Evolutionary conservation across 2,329 filamentous ascomycete genomes (phyloP), one percentile per base, ranked within the genome.

Genomic region (Plectosphaerella sp.): DNA sequence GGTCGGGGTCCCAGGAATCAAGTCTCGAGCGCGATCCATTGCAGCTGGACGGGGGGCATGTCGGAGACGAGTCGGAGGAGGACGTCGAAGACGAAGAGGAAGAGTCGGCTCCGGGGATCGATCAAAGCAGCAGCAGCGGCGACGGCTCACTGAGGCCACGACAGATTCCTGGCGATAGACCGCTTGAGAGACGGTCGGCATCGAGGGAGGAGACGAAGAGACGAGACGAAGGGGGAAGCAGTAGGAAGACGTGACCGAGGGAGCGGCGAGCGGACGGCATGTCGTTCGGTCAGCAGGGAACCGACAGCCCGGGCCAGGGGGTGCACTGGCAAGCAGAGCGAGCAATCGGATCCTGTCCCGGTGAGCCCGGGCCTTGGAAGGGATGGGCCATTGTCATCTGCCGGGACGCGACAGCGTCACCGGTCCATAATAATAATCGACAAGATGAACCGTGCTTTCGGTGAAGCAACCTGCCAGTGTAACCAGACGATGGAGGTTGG

Each of bases 1-100:
- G 51, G 35, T 48, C 51, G 33, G 54, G 43, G 22, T 48, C 55
- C 24, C 48, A 47, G 15, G 55, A 54, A n/a, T 49, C 48, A 20
- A 49, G 48, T 33, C 48, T 49, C 24, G 48, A 49, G 5, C 36
- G 25, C 39, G 48, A 49, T 20, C 39, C 48, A 15, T 25, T 49
- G 22, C 37, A 22, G 18, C 15, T 49, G n/a, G 48, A 49, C 25
- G 48, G 20, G 24, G 36, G 15, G 9, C 35, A 4, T 6, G 12
- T 14, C 22, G 22, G 3, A 22, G 22, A 22, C 22, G 22, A 22
- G 47, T 22, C 36, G 36, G 20, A 41, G 10, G 43, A 28, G 11
- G 22, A 45, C 3, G 18, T 10, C 43, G 43, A 45, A 22, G 18
- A 28, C 16, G 16, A 15, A n/a, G 22, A n/a, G 20, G 43, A 25